Evolutionary conservation across 208 protist species (phyloP), one percentile per base, ranked within the genome.

Genomic region (Dictyostelium gargantuum): DNA sequence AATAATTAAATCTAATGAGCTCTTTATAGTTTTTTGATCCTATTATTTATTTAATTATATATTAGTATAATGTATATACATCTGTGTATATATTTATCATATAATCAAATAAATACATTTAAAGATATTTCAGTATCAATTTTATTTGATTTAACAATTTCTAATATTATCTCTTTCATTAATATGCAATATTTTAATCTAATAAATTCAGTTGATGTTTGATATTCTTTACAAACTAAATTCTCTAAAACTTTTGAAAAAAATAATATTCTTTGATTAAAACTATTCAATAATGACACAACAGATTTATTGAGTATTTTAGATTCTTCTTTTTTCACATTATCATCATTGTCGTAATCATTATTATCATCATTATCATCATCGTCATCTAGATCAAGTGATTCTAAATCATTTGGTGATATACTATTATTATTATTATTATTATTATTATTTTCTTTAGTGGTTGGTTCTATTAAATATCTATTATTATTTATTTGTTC

Each of bases 21-120:
- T 40, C 52, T 89, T 89, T 13, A 89, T 52, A 42, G 63, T 40
- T 79, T 89, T 89, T 61, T 89, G 66, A 68, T 79, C 56, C 82
- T 89, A 66, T 73, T 29, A 63, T 19, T 35, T 17, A 26, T 19
- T 56, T 35, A 40, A 52, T 54, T 13, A 0, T 21, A 44, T 63
- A 32, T 63, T 32, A 32, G 26, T 32, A 63, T 63, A 63, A 32
- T 9, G 9, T 48, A 63, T 26, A 58, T 58, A 63, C 8, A 61
- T 61, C 26, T 26, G 23, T 29, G 26, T 68, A 63, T 29, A 63
- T n/a, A n/a, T n/a, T n/a, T n/a, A n/a, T n/a, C n/a, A n/a, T n/a
- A n/a, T n/a, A n/a, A n/a, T n/a, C n/a, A 32, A 23, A 63, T 35
- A 66, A 1, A 23, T 40, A 66, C 52, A 68, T 77, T 77, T 35